Percentiles rank a stretch among this genome's conserved stretches.
These are phyloP conservation scores for Venturia asperata DNA, from an alignment of 2,329 filamentous ascomycete species.

Conservation along the genomic window DNA sequence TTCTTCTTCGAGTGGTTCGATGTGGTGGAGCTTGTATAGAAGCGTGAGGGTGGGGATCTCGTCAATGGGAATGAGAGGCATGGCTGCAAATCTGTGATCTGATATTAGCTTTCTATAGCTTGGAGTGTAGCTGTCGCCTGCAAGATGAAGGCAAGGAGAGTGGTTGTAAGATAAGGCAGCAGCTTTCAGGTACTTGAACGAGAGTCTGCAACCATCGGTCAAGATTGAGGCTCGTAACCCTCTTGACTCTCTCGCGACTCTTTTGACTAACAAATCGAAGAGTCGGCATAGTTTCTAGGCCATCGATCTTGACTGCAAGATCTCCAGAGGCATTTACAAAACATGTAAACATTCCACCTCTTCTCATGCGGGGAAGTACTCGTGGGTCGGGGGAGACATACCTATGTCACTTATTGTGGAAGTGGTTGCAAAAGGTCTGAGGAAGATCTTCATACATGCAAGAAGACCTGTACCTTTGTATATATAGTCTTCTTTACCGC, in stretches of 20 bases:
- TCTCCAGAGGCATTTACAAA: not conserved
- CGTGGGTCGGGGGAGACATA: not conserved
- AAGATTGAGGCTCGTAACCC: not conserved
- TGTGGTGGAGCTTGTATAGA: conserved; percentile 56
- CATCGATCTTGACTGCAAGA: not conserved
- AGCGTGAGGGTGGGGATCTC: conserved; percentile 57
- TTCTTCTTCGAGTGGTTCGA: conserved; percentile 31
- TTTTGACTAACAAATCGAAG: too few relatives aligned
- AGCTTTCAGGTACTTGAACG: not conserved
- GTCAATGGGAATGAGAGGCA: conserved; percentile 34
- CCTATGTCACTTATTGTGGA: not conserved
- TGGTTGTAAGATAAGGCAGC: not conserved
- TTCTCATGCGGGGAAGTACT: not conserved
- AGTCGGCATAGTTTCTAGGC: not conserved
- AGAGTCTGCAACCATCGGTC: not conserved
- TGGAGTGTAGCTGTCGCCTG: not conserved
- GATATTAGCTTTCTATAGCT: not conserved
- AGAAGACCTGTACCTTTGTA: not conserved
- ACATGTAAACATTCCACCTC: not conserved
- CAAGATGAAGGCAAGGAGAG: not conserved
- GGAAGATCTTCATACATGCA: not conserved
- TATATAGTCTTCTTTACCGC: not conserved
- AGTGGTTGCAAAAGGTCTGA: not conserved
- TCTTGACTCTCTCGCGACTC: too few relatives aligned
- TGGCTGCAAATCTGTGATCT: not conserved